Evolutionary conservation across 2,329 filamentous ascomycete species (phyloP), one percentile per base, ranked within the genome.

Genomic region (Fusarium sp.): DNA sequence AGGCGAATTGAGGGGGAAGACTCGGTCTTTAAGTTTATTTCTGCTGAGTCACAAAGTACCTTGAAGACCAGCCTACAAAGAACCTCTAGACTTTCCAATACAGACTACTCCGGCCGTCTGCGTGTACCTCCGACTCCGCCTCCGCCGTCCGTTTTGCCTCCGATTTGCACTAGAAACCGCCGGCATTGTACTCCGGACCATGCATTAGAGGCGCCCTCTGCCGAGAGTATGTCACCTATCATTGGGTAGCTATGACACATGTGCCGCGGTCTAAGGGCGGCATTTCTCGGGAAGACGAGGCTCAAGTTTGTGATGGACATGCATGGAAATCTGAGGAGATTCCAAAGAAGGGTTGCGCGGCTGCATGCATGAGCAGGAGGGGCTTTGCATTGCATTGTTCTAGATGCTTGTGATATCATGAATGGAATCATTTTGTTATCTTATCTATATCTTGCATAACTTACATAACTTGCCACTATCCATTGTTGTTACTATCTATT

Each of bases 221-320:
- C 52, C 52, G 59, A 41, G 18, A 22, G 18, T 5, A 20, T 3
- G 22, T 22, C 14, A 20, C 25, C 16, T 10, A 20, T 34, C 2
- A 70, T 70, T 70, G 67, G 61, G 18, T 20, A 25, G 49, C 30
- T 20, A 9, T 37, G 34, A 25, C n/a, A 47, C 44, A 63, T 57
- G 37, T 67, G 57, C 64, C 57, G 65, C 42, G 25, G 65, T 56
- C 20, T 61, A 57, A 45, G 40, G 32, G 48, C 68, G 68, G 68
- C 68, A 71, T 65, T 65, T 71, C 52, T 71, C 68, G 68, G 68
- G 68, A 69, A 71, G 68, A 69, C 30, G 59, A 71, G 68, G 68
- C 51, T 65, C 57, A 65, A 70, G 47, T 22, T 37, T 37, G 18
- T 37, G 34, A 37, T 37, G 18, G 34, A 37, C 18, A 37, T 37